Percentiles rank a stretch among this genome's conserved stretches.
These are phyloP conservation scores for Botrytis medusae DNA, from an alignment of 2,329 filamentous ascomycete genomes.

Conservation along the genomic window DNA sequence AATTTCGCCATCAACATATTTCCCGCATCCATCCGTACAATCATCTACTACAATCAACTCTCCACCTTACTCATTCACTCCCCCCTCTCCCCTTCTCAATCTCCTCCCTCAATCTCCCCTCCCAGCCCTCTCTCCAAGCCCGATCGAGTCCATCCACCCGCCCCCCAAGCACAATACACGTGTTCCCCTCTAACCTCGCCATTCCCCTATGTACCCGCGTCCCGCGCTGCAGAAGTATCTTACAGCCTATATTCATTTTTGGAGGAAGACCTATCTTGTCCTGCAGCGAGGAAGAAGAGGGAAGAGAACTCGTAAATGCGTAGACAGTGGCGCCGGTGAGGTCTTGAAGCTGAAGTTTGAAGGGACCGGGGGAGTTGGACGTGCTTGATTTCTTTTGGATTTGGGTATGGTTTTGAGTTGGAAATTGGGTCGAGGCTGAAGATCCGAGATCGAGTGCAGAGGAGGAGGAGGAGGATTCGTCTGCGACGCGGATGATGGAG, in stretches of 20 bases:
- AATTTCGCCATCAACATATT: neutral
- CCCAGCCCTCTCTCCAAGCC: slow-evolving; percentile 70
- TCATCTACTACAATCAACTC: too few species aligned
- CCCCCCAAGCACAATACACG: slow-evolving; percentile 75
- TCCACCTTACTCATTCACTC: neutral
- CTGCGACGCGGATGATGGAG: slow-evolving; percentile 75
- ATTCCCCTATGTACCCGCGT: slow-evolving; percentile 71
- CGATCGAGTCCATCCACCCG: slow-evolving; percentile 81
- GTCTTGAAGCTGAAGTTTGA: slow-evolving; percentile 83
- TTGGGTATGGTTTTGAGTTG: slow-evolving; percentile 35
- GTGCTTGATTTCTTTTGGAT: slow-evolving; percentile 29
- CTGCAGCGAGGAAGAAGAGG: slow-evolving; percentile 47
- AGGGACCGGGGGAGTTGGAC: slow-evolving; percentile 51
- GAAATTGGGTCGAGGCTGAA: neutral
- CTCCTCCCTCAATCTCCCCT: slow-evolving; percentile 65
- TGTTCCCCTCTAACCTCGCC: slow-evolving; percentile 71
- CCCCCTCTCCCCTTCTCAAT: slow-evolving; percentile 41
- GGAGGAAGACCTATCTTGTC: slow-evolving; percentile 58
- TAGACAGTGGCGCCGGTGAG: slow-evolving; percentile 66
- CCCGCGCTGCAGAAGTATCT: slow-evolving; percentile 70
- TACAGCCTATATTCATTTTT: slow-evolving; percentile 73
- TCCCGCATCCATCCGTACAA: neutral
- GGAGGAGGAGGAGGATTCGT: slow-evolving; percentile 37
- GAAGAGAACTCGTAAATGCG: slow-evolving; percentile 64
- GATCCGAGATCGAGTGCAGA: neutral